Conservation (phyloP, 768 basidiomycete genomes). For the Lanmaoa rubissima region DNA sequence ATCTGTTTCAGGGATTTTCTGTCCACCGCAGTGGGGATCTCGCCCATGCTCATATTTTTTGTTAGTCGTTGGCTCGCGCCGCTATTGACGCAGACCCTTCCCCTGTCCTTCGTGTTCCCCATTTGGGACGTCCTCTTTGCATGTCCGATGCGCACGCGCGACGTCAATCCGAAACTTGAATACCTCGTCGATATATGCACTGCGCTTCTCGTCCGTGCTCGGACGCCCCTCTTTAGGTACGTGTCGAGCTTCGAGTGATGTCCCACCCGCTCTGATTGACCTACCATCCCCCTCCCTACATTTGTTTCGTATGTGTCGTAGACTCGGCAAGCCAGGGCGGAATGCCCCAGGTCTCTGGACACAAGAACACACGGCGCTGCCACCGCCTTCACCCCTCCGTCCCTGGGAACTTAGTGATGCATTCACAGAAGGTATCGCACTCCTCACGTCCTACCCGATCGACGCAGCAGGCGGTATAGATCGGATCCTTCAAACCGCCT, state of each 20-base stretch:
- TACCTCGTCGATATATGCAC: conserved; percentile 69
- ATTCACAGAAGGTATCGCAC: conserved; percentile 61
- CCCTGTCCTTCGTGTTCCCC: conserved; percentile 53
- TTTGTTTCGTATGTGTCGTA: conserved; percentile 25
- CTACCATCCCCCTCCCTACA: neutral
- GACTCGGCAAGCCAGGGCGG: conserved; percentile 49
- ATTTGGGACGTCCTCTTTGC: conserved; percentile 76
- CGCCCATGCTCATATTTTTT: neutral
- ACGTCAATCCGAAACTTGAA: conserved; percentile 60
- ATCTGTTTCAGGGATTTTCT: neutral
- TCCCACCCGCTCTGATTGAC: neutral
- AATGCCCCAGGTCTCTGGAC: conserved; percentile 53
- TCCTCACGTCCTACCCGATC: conserved; percentile 66
- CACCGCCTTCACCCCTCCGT: conserved; percentile 43
- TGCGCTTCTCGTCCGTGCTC: conserved; percentile 62
- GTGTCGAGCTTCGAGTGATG: conserved; percentile 10
- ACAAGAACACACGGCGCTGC: conserved; percentile 38
- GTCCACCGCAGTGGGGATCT: neutral
- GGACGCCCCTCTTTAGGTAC: conserved; percentile 54
- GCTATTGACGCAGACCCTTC: conserved; percentile 70
- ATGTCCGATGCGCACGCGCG: conserved; percentile 50
- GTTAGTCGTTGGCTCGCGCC: conserved; percentile 73
- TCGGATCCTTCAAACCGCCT: conserved; percentile 62
- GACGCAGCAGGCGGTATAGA: conserved; percentile 69
- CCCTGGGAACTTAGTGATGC: conserved; percentile 58